A percentile compares a stretch with the other conserved stretches of the same genome.
Conservation (phyloP, 1,284 basidiomycete genomes). For the Lignosus rhinocerotis region DNA sequence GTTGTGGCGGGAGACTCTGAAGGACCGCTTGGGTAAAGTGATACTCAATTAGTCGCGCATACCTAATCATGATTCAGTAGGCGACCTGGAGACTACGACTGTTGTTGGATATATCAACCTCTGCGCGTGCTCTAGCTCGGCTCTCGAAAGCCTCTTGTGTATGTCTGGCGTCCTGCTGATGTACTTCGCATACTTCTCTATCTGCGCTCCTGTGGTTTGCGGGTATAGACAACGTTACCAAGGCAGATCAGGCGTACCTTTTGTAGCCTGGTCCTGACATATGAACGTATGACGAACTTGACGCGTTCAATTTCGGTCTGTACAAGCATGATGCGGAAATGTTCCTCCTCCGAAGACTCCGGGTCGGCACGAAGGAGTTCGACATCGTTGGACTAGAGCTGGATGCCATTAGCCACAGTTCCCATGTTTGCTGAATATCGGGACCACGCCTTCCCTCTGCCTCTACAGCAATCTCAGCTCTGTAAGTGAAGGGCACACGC, state of each 20-base stretch:
- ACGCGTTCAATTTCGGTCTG: slow-evolving; percentile 92
- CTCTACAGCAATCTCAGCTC: too few relatives aligned
- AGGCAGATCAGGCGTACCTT: slow-evolving; percentile 57
- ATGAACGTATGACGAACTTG: slow-evolving; percentile 86
- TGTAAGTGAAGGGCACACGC: slow-evolving; percentile 26
- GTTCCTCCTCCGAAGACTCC: slow-evolving; percentile 84
- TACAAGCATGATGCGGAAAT: slow-evolving; percentile 87
- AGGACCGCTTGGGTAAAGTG: slow-evolving; percentile 77
- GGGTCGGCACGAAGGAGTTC: slow-evolving; percentile 76
- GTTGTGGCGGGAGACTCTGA: slow-evolving; percentile 74
- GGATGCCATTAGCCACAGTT: slow-evolving; percentile 18
- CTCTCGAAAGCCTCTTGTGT: slow-evolving; percentile 73
- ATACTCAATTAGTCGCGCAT: slow-evolving; percentile 69
- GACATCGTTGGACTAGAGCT: slow-evolving; percentile 38
- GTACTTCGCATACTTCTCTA: slow-evolving; percentile 82
- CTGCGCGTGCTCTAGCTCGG: slow-evolving; percentile 78
- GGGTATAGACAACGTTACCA: neutral
- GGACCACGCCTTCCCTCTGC: neutral
- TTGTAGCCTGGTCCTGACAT: slow-evolving; percentile 81
- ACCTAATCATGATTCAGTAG: slow-evolving; percentile 43
- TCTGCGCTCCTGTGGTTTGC: slow-evolving; percentile 45
- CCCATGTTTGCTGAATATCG: too few relatives aligned
- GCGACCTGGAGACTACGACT: neutral
- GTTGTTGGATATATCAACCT: slow-evolving; percentile 43
- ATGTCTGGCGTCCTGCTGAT: slow-evolving; percentile 69